Evolutionary conservation across 768 basidiomycete genomes (phyloP).

Genomic region (Lactarius sanguifluus): DNA sequence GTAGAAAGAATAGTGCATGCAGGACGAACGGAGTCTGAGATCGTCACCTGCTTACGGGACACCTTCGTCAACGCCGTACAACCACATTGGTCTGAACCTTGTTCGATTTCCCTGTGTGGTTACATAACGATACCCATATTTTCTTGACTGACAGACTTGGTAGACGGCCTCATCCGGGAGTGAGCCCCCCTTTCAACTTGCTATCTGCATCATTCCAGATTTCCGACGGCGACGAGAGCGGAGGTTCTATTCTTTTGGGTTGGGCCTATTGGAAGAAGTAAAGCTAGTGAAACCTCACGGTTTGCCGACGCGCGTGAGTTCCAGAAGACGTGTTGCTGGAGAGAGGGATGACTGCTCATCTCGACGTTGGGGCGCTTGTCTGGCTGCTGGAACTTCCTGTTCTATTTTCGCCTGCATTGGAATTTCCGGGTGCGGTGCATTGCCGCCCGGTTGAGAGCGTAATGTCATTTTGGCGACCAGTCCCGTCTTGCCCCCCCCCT

Average conservation of each 20-base stretch:
- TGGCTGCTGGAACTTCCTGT: background rate
- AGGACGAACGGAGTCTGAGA: background rate
- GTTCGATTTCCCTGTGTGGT: no score
- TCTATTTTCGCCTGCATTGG: background rate
- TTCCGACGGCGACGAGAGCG: background rate
- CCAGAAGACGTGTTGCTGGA: background rate
- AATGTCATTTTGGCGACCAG: slow-evolving; percentile 3
- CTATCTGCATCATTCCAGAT: background rate
- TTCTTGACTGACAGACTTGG: background rate
- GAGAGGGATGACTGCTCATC: background rate
- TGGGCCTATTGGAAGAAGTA: background rate
- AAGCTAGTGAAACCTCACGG: background rate
- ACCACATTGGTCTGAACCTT: background rate
- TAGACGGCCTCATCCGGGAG: slow-evolving; percentile 7
- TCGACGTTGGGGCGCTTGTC: background rate
- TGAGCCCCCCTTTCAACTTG: slow-evolving; percentile 7
- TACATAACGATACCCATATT: no score
- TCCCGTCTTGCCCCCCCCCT: background rate
- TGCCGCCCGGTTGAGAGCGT: background rate
- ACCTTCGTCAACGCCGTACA: background rate
- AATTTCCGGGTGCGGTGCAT: background rate
- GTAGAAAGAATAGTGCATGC: slow-evolving; percentile 1
- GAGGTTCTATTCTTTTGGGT: background rate
- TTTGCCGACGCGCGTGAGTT: background rate
- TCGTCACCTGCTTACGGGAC: slow-evolving; percentile 4